Conservation (phyloP, 1,139 yeast genomes). For the Suhomyces maxii region DNA sequence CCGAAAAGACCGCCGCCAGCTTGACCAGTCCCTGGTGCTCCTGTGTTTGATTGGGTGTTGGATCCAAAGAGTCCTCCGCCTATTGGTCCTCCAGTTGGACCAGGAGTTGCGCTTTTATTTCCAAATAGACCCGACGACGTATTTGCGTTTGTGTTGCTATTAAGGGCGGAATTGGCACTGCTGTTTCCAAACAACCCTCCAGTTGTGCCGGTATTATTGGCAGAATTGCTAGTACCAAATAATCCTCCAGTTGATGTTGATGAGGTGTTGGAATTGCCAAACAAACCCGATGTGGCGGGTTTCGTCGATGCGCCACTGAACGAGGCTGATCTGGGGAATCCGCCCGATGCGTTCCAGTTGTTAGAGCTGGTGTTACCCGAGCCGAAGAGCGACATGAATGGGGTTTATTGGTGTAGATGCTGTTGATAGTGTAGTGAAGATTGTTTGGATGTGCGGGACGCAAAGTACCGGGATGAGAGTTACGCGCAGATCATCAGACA, state of each 20-base stretch:
- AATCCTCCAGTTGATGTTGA: slow-evolving; percentile 11
- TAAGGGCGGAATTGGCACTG: background rate
- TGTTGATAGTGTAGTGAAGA: background rate
- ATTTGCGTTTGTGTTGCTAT: too few relatives aligned
- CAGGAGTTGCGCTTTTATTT: too few relatives aligned
- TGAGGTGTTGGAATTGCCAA: slow-evolving; percentile 15
- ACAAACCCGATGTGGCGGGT: slow-evolving; percentile 15
- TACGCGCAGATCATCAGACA: background rate
- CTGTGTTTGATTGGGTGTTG: too few relatives aligned
- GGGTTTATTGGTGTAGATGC: background rate
- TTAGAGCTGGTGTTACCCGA: slow-evolving; percentile 13
- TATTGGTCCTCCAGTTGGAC: too few relatives aligned
- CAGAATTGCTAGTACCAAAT: slow-evolving; percentile 1
- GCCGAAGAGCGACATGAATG: slow-evolving; percentile 9
- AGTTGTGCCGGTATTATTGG: background rate
- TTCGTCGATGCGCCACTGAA: slow-evolving; percentile 13
- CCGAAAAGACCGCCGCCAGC: too few relatives aligned
- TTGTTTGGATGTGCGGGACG: background rate
- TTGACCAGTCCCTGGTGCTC: too few relatives aligned
- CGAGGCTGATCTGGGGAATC: slow-evolving; percentile 25
- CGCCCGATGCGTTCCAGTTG: slow-evolving; percentile 28
- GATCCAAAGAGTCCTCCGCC: too few relatives aligned
- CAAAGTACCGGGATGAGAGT: background rate
- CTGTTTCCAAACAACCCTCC: slow-evolving; percentile 7
- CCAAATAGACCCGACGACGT: too few relatives aligned